Evolutionary conservation across 2,329 filamentous ascomycete species (phyloP).

Genomic region (Dactylellina drechsleri): DNA sequence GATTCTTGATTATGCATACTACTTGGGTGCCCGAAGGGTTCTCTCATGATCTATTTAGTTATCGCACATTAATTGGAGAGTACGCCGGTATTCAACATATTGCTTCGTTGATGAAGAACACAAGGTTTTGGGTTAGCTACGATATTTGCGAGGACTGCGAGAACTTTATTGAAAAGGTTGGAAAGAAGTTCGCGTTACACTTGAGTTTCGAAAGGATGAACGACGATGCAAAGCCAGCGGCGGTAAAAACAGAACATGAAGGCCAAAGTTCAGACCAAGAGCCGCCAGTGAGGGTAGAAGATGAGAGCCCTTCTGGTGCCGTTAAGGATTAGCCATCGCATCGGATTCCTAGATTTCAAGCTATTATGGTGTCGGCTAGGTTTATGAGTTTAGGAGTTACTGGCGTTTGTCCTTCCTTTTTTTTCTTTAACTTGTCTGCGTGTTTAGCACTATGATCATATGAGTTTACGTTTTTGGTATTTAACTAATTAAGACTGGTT

Average conservation of each 20-base stretch:
- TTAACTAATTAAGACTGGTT: no score
- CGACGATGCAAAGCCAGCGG: not conserved
- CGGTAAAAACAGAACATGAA: not conserved
- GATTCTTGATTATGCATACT: slow-evolving; percentile 40
- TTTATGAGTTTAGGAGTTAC: no score
- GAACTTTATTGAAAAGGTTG: slow-evolving; percentile 30
- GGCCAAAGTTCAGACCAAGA: not conserved
- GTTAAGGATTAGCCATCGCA: not conserved
- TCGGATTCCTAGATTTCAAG: not conserved
- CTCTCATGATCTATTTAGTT: slow-evolving; percentile 34
- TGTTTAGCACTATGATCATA: not conserved
- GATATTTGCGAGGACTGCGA: slow-evolving; percentile 48
- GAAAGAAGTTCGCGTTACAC: slow-evolving; percentile 33
- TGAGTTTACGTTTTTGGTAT: no score
- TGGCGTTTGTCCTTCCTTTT: not conserved
- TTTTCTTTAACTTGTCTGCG: not conserved
- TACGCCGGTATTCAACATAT: slow-evolving; percentile 25
- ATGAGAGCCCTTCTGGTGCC: not conserved
- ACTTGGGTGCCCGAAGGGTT: slow-evolving; percentile 36
- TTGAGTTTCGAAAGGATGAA: slow-evolving; percentile 43
- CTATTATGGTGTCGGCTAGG: no score
- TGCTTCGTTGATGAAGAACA: slow-evolving; percentile 24
- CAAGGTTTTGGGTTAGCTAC: slow-evolving; percentile 45
- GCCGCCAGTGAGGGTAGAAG: not conserved
- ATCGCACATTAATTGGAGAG: slow-evolving; percentile 27